Conservation (phyloP, 2,329 filamentous ascomycete species). For the Mycosphaerella sp. region DNA sequence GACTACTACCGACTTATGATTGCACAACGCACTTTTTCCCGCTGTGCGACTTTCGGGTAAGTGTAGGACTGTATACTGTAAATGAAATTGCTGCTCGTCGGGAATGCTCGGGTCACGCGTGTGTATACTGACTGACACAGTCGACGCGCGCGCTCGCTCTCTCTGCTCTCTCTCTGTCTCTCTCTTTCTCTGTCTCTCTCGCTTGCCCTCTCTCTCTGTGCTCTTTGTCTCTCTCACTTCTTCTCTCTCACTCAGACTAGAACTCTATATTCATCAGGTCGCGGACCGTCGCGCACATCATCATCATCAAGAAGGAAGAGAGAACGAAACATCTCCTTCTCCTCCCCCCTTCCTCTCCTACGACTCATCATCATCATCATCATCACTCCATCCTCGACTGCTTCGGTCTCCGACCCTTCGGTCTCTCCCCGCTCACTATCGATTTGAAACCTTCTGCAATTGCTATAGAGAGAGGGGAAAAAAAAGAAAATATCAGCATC, state of each 20-base stretch:
- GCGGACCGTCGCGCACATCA: background rate
- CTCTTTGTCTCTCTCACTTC: too few species aligned
- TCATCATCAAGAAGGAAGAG: background rate
- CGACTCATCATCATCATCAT: too few species aligned
- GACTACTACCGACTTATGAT: too few species aligned
- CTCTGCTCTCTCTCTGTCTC: too few species aligned
- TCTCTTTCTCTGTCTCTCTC: too few species aligned
- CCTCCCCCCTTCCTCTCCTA: background rate
- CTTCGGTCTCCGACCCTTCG: slow-evolving; percentile 11
- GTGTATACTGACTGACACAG: background rate
- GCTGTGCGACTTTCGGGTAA: too few species aligned
- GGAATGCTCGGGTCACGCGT: background rate
- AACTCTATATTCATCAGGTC: background rate
- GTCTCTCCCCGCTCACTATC: slow-evolving; percentile 19
- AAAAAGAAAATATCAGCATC: too few species aligned
- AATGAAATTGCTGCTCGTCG: background rate
- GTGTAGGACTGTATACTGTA: background rate
- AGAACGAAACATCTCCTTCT: background rate
- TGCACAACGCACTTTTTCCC: too few species aligned
- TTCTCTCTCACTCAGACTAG: too few species aligned
- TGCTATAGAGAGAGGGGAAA: slow-evolving; percentile 10
- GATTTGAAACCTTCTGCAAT: slow-evolving; percentile 22
- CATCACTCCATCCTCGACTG: background rate
- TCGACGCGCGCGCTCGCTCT: too few species aligned
- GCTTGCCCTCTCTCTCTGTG: too few species aligned